Evolutionary conservation across 2,329 filamentous ascomycete genomes (phyloP).

Genomic region (Chaetomiaceae sp.): DNA sequence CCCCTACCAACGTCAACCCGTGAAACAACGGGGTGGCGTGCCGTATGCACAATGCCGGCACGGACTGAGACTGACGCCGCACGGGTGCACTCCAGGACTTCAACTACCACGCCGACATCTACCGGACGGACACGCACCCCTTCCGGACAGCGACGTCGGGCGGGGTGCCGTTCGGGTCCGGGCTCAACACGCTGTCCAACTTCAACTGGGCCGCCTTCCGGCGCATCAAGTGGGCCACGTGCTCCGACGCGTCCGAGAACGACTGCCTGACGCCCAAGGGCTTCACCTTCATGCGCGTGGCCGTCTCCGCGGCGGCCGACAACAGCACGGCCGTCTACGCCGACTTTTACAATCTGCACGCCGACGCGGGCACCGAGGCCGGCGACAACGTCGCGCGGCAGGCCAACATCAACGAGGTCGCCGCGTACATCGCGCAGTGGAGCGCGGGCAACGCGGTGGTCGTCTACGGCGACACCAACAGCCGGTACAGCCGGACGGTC

Average conservation of each 20-base stretch:
- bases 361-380: conserved; percentile 54
- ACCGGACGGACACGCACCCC: conserved; percentile 52
- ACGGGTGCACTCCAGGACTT: conserved; percentile 42
- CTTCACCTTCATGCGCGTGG: conserved; percentile 59
- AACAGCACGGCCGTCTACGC: conserved; percentile 38
- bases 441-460: conserved; percentile 56
- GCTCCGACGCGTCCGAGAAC: conserved; percentile 46
- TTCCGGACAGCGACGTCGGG: conserved; percentile 59
- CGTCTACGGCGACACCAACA: conserved; percentile 58
- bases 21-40: too few relatives aligned
- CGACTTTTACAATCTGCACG: conserved; percentile 61
- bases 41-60: too few relatives aligned
- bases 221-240: conserved; percentile 53
- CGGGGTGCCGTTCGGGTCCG: conserved; percentile 56
- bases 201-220: conserved; percentile 50
- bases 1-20: neutral
- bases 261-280: conserved; percentile 66
- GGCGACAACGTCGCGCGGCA: conserved; percentile 51
- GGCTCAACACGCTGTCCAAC: conserved; percentile 58
- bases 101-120: conserved; percentile 59
- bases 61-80: too few relatives aligned
- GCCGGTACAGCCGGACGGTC: conserved; percentile 51
- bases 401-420: conserved; percentile 55
- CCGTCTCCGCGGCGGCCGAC: conserved; percentile 38
- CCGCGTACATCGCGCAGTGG: conserved; percentile 49